Percentiles rank a stretch among this genome's conserved stretches.
phyloP scores from a whole-genome alignment of 495 filamentous ascomycete species.

The Wilcoxina mikolae region DNA sequence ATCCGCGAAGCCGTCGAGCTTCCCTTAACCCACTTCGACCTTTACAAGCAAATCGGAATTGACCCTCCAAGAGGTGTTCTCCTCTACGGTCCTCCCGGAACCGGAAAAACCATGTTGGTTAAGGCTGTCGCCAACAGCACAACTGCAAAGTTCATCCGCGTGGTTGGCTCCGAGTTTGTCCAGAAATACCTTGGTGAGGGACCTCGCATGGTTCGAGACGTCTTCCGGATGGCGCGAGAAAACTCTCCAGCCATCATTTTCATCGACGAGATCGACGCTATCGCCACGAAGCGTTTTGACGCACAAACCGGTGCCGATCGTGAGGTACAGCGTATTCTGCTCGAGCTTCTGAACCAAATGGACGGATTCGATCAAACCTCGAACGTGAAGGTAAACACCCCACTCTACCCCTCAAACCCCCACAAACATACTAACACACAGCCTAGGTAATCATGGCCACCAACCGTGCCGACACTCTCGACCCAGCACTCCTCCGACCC shows the following conservation, averaged over 20 bases:
- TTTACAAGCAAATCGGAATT: constrained; percentile 95
- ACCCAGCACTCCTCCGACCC: constrained; percentile 83
- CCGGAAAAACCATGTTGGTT: constrained; percentile 97
- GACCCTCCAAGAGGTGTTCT: constrained; percentile 93
- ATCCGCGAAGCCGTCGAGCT: constrained; percentile 95
- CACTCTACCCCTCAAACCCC: neutral
- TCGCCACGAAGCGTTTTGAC: constrained; percentile 97
- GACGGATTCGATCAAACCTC: constrained; percentile 97
- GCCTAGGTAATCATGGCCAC: constrained; percentile 87
- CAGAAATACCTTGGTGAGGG: constrained; percentile 98
- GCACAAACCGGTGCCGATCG: constrained; percentile 94
- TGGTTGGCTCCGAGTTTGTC: constrained; percentile 94
- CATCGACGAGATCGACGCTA: constrained; percentile 98
- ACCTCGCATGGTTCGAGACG: constrained; percentile 95
- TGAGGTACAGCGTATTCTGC: constrained; percentile 93
- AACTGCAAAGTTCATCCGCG: constrained; percentile 94
- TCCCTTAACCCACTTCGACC: constrained; percentile 89
- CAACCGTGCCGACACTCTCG: constrained; percentile 91
- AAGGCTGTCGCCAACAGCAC: constrained; percentile 97
- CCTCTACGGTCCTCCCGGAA: constrained; percentile 90
- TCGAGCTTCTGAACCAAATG: constrained; percentile 98
- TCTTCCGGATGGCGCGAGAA: constrained; percentile 97
- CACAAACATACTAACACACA: neutral
- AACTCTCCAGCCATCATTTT: constrained; percentile 98
- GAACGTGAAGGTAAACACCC: constrained; percentile 59